These are phyloP conservation scores for Taiozyma sp. DNA, from an alignment of 1,139 yeast genomes.

Conservation along the genomic window DNA sequence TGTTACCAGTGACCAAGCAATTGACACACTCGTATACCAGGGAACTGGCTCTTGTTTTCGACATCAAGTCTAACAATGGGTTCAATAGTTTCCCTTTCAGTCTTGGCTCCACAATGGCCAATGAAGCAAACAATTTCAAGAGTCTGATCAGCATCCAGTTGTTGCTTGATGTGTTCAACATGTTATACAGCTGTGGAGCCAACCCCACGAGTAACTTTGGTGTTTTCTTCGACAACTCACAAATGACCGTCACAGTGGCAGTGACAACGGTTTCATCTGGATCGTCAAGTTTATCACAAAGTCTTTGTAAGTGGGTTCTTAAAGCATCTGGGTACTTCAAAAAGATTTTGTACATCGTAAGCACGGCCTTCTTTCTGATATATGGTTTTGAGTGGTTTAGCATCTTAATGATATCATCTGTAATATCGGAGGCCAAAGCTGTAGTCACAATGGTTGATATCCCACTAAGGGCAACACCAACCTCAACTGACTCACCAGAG, in stretches of 20 bases:
- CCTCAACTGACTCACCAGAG: constrained; percentile 53
- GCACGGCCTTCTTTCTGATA: constrained; percentile 85
- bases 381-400: constrained; percentile 86
- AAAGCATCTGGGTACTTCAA: constrained; percentile 90
- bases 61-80: constrained; percentile 68
- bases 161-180: constrained; percentile 72
- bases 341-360: constrained; percentile 87
- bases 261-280: constrained; percentile 78
- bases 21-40: constrained; percentile 87
- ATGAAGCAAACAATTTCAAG: constrained; percentile 77
- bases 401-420: constrained; percentile 84
- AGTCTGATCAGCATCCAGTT: constrained; percentile 94
- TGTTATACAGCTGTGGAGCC: constrained; percentile 77
- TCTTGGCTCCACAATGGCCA: constrained; percentile 83
- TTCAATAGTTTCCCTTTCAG: constrained; percentile 78
- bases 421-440: constrained; percentile 77
- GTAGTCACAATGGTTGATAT: constrained; percentile 92
- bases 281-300: constrained; percentile 76
- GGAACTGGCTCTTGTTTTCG: constrained; percentile 76
- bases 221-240: constrained; percentile 85
- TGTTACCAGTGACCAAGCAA: constrained; percentile 78
- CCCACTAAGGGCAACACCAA: constrained; percentile 88
- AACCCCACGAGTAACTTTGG: constrained; percentile 71
- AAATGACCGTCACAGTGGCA: constrained; percentile 90
- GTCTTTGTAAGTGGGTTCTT: constrained; percentile 61